Percentiles rank a stretch among this genome's conserved stretches.
These are phyloP conservation scores for Anthostomella pinea DNA, from an alignment of 2,329 filamentous ascomycete genomes.

Conservation along the genomic window DNA sequence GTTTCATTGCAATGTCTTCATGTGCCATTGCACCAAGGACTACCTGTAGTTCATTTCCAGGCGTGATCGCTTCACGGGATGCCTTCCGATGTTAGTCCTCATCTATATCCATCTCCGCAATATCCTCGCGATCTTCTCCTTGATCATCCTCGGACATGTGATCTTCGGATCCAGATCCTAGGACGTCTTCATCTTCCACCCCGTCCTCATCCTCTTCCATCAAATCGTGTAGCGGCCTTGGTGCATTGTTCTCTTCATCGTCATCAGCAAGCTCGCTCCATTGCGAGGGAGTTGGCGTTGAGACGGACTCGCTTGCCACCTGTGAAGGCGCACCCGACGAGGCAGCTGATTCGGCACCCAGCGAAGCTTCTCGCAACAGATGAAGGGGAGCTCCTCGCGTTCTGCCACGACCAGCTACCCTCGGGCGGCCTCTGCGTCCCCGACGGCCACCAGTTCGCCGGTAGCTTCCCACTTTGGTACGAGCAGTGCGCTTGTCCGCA, in stretches of 20 bases:
- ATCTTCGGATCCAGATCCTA: slow-evolving; percentile 11
- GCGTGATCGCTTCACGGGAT: no score
- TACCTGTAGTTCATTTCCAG: neutral
- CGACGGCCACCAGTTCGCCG: slow-evolving; percentile 1
- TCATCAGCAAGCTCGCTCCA: slow-evolving; percentile 24
- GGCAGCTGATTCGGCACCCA: slow-evolving; percentile 4
- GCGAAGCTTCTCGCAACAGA: slow-evolving; percentile 3
- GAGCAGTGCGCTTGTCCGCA: no score
- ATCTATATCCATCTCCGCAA: slow-evolving; percentile 23
- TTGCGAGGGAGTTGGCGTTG: slow-evolving; percentile 23
- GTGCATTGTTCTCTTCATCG: no score
- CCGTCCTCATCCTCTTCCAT: slow-evolving; percentile 15
- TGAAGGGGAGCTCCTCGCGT: slow-evolving; percentile 15
- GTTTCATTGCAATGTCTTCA: neutral
- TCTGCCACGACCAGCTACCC: slow-evolving; percentile 8
- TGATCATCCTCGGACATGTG: slow-evolving; percentile 12
- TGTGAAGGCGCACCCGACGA: slow-evolving; percentile 5
- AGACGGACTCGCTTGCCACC: slow-evolving; percentile 8
- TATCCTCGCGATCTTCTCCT: slow-evolving; percentile 10
- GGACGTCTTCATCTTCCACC: slow-evolving; percentile 13
- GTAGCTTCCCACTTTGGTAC: slow-evolving; percentile 15
- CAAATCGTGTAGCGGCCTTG: no score
- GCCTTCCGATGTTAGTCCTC: slow-evolving; percentile 9
- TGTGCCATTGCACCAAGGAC: neutral
- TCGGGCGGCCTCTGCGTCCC: slow-evolving; percentile 9